Base-by-base conservation (phyloP, 2,329 filamentous ascomycete genomes). In the Fusarium albosuccineum region DNA sequence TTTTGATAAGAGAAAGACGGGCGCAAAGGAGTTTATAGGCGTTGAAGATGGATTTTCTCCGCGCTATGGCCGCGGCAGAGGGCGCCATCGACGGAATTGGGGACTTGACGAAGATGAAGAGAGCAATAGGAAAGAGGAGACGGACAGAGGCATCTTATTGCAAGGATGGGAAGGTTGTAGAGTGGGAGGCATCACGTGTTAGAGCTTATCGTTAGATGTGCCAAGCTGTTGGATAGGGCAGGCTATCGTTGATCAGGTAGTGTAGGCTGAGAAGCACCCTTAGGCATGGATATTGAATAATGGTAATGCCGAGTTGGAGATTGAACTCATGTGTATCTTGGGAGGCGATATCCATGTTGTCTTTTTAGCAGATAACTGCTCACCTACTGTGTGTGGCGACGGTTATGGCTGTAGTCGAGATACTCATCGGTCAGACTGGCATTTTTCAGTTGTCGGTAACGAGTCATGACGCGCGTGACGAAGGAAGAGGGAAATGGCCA, bases 281-380 rank as follows among this genome's bases (percentile, higher is more conserved):
- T 55, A 50, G 40, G 33, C 52, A 71, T 66, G 67, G 68, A 65
- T 75, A 75, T 70, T 73, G 61, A 73, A 62, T 75, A 75, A 75
- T 75, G 66, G 67, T 75, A 75, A 75, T 75, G 64, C 67, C 62
- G 51, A 72, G 50, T 64, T 59, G 52, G 56, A 59, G 49, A n/a
- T 49, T 58, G 17, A 29, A 53, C 41, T 41, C 13, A 29, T 33
- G 37, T 16, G 5, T 8, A 34, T n/a, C 22, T 13, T 22, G 9
- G 9, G 40, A 22, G 17, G 30, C 41, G 51, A 29, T 7, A 22
- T 29, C 17, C 37, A n/a, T 26, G 37, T 11, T 17, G 22, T 14
- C 22, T 22, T 22, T 22, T 22, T 22, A 22, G 22, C 22, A 22
- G 22, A 22, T 22, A 22, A 22, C 22, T 22, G 22, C 22, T 22